Evolutionary conservation across 495 filamentous ascomycete genomes (phyloP), one percentile per base, ranked within the genome.

Genomic region (Xylona heveae): DNA sequence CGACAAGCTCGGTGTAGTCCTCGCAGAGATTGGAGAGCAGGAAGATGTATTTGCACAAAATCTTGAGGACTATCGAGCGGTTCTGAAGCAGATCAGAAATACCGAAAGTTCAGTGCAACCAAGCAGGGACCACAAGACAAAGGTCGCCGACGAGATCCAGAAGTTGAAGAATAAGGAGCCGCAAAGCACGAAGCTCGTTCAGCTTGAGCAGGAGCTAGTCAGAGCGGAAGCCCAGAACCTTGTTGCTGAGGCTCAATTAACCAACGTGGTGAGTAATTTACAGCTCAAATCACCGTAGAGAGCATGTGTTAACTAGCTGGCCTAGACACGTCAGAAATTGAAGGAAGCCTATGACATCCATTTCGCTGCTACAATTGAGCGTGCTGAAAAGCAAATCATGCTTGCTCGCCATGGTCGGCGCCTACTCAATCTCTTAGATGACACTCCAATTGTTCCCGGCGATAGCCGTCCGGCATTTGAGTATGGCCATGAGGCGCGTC

Each of bases 161-260:
- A 75, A 71, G 53, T 56, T 93, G 36, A 93, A 82, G 59, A 64
- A 71, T 41, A 92, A 85, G 55, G 88, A 94, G 45, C 84, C 85
- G 1, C 58, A 67, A 36, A 82, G 69, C 41, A 52, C 74, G 0
- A 72, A 69, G 46, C 55, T 95, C 28, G 67, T 75, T 16, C 74
- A 68, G 18, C 59, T 95, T 25, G 88, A 97, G 62, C 85, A 94
- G 58, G 88, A 97, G 59, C 67, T 97, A 28, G 84, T 94, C 4
- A 60, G 88, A 38, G 82, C 82, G 10, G 90, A 95, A 61, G 88
- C 88, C 4, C 83, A 94, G 61, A 83, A 76, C 38, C 50, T 95
- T 34, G 88, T 97, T 42, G 90, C 88, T 2, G 90, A 97, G 53
- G 90, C 90, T 14, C 88, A 97, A 55, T 59, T 97, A 55, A 85